A percentile compares a stretch with the other conserved stretches of the same genome.
Evolutionary conservation across 2,329 filamentous ascomycete genomes (phyloP).

Genomic region (Pyricularia sp.): DNA sequence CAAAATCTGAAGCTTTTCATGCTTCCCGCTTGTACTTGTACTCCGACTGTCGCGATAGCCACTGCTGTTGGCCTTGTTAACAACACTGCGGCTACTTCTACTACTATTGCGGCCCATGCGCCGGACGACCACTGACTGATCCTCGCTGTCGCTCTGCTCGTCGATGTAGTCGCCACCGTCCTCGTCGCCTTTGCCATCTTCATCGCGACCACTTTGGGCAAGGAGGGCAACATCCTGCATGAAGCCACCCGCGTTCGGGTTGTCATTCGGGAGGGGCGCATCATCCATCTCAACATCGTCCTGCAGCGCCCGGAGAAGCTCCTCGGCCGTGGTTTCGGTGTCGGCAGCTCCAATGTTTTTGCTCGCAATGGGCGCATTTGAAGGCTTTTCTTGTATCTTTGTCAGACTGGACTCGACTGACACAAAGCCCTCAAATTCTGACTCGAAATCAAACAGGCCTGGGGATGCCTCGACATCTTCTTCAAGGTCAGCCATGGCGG

Average conservation of each 20-base stretch:
- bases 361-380: background rate
- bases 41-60: background rate
- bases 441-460: background rate
- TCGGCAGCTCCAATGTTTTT: background rate
- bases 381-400: background rate
- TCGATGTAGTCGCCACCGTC: background rate
- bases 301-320: background rate
- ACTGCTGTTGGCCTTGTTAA: background rate
- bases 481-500: background rate
- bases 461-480: background rate
- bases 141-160: background rate
- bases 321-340: background rate
- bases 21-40: background rate
- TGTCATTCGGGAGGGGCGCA: background rate
- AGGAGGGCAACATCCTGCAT: background rate
- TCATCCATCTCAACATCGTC: background rate
- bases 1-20: conserved; percentile 8
- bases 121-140: background rate
- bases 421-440: background rate
- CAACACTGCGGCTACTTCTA: background rate
- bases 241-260: background rate
- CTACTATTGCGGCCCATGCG: background rate
- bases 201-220: background rate
- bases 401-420: background rate
- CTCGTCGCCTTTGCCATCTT: background rate